phyloP scores from a whole-genome alignment of 345 rosid genomes.

The Sonneratia alba region DNA sequence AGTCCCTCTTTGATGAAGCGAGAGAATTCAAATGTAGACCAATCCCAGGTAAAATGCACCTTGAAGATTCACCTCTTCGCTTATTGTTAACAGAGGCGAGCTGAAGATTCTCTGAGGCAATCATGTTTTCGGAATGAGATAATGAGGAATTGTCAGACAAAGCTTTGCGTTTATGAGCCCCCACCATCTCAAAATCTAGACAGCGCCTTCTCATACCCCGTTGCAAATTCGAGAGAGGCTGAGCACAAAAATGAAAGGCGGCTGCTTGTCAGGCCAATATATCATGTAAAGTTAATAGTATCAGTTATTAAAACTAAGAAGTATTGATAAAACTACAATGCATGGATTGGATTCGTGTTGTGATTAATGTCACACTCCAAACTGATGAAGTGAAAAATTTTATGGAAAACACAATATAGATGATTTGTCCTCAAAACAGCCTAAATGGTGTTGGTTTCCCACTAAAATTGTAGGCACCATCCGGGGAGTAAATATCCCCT shows the following conservation, averaged over 20 bases:
- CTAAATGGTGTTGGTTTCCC: background rate
- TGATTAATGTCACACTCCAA: background rate
- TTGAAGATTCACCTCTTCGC: slow-evolving; percentile 34
- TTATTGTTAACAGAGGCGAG: slow-evolving; percentile 23
- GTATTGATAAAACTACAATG: background rate
- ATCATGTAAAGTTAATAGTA: background rate
- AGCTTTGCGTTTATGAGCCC: slow-evolving; percentile 45
- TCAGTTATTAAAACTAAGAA: background rate
- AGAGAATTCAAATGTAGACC: slow-evolving; percentile 92
- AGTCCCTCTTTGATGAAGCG: slow-evolving; percentile 42
- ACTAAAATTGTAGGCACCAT: background rate
- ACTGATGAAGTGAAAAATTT: background rate
- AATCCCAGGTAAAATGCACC: slow-evolving; percentile 70
- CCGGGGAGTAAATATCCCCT: background rate
- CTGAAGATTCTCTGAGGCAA: slow-evolving; percentile 21
- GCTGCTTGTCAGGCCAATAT: background rate
- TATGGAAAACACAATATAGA: background rate
- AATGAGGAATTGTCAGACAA: slow-evolving; percentile 17
- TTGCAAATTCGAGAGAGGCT: slow-evolving; percentile 51
- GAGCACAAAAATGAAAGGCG: slow-evolving; percentile 6
- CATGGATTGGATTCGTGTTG: background rate
- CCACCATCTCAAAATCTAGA: slow-evolving; percentile 72
- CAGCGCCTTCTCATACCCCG: slow-evolving; percentile 93
- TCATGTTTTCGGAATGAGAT: slow-evolving; percentile 19
- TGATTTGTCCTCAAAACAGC: background rate